These are phyloP conservation scores for Dujonia santamariae DNA, from an alignment of 1,139 yeast species.

Conservation along the genomic window DNA sequence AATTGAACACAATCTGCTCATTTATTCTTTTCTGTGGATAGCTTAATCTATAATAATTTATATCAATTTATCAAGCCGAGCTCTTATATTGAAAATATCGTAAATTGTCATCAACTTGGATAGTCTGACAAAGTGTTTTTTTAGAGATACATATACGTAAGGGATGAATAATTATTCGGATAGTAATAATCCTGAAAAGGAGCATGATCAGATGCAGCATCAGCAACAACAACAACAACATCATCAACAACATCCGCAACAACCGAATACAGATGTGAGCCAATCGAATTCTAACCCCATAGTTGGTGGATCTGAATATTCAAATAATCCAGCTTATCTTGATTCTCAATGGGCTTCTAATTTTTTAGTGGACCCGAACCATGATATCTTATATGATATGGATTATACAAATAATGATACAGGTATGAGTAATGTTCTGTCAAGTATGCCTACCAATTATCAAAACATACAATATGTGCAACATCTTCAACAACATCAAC, in stretches of 20 bases:
- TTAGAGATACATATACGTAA: too few species aligned
- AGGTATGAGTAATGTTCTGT: conserved; percentile 5
- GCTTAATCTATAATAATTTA: too few species aligned
- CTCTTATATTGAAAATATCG: too few species aligned
- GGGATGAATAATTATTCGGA: too few species aligned
- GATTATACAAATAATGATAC: conserved; percentile 14
- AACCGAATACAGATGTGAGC: neutral
- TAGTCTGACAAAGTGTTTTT: too few species aligned
- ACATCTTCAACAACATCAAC: neutral
- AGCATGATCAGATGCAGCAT: neutral
- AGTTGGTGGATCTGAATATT: neutral
- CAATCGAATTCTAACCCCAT: neutral
- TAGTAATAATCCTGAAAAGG: neutral
- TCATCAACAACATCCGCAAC: neutral
- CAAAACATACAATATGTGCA: too few species aligned
- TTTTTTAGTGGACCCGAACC: conserved; percentile 33
- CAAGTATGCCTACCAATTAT: neutral
- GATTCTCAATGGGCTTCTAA: conserved; percentile 45
- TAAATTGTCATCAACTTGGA: too few species aligned
- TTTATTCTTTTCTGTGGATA: too few species aligned
- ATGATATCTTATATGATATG: conserved; percentile 35
- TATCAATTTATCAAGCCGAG: too few species aligned
- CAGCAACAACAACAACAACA: neutral
- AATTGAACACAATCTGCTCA: neutral
- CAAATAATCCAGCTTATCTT: conserved; percentile 24